These are phyloP conservation scores for Ceratobasidium sp. DNA, from an alignment of 1,284 basidiomycete species.

Conservation along the genomic window DNA sequence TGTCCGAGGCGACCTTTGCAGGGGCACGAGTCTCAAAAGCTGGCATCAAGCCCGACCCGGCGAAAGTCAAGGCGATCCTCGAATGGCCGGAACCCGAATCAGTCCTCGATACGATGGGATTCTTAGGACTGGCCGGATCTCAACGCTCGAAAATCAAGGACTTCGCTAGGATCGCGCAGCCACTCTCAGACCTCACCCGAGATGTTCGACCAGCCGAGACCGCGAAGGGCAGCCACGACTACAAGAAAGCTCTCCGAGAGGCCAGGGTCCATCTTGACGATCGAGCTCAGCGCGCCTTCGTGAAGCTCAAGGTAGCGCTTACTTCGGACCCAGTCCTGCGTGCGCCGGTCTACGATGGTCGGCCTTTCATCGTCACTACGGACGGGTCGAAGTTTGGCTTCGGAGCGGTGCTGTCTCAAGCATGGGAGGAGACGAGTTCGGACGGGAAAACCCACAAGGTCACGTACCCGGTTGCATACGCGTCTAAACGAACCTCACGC, in stretches of 20 bases:
- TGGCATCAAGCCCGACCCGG: slow-evolving; percentile 29
- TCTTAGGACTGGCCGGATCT: slow-evolving; percentile 39
- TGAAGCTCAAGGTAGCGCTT: too few species aligned
- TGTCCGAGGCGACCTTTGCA: slow-evolving; percentile 32
- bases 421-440: not conserved
- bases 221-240: too few species aligned
- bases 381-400: slow-evolving; percentile 49
- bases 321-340: too few species aligned
- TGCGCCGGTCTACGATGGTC: slow-evolving; percentile 48
- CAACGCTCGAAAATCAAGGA: slow-evolving; percentile 40
- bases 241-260: too few species aligned
- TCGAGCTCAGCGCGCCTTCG: too few species aligned
- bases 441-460: not conserved
- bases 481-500: too few species aligned
- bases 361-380: slow-evolving; percentile 51
- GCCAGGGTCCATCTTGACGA: slow-evolving; percentile 47
- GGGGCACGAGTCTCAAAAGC: slow-evolving; percentile 15
- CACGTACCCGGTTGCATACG: slow-evolving; percentile 43
- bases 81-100: slow-evolving; percentile 36
- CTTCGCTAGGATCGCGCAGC: slow-evolving; percentile 42
- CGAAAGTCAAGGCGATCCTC: too few species aligned
- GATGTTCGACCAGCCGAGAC: too few species aligned
- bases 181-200: slow-evolving; percentile 49
- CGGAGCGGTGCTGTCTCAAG: too few species aligned
- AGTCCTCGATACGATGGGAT: slow-evolving; percentile 26